Percentiles rank a stretch among this genome's conserved stretches.
These are phyloP conservation scores for Meira nashicola DNA, from an alignment of 1,284 basidiomycete genomes.

Conservation along the genomic window DNA sequence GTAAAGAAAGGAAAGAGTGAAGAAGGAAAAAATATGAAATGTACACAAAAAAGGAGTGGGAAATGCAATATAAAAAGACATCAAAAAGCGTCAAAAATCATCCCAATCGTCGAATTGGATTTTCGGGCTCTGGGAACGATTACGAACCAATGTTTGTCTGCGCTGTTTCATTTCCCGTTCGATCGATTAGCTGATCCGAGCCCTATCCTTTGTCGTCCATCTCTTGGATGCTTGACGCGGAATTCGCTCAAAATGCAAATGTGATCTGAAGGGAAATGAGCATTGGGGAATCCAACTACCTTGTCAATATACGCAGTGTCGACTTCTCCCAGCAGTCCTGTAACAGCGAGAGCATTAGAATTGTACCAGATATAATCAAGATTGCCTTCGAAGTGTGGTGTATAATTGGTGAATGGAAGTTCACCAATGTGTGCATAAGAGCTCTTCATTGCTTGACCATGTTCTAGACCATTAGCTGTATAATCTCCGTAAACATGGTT, in stretches of 20 bases:
- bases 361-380: conserved; percentile 96
- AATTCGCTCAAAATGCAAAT: conserved; percentile 51
- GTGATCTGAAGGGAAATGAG: conserved; percentile 69
- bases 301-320: conserved; percentile 81
- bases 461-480: conserved; percentile 80
- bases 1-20: neutral
- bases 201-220: neutral
- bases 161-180: no score
- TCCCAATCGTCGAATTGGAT: no score
- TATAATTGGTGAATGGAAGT: conserved; percentile 81
- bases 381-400: conserved; percentile 61
- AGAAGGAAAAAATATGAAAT: neutral
- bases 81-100: no score
- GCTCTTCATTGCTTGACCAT: conserved; percentile 75
- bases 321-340: conserved; percentile 80
- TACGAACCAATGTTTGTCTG: no score
- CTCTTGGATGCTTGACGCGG: conserved; percentile 36
- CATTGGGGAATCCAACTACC: conserved; percentile 93
- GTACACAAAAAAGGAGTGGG: neutral
- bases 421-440: conserved; percentile 61
- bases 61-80: no score
- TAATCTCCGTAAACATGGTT: conserved; percentile 84
- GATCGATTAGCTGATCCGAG: no score
- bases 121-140: no score
- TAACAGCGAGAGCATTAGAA: conserved; percentile 71